phyloP scores from a whole-genome alignment of 2,329 filamentous ascomycete genomes.

The Mollisiaceae sp. region DNA sequence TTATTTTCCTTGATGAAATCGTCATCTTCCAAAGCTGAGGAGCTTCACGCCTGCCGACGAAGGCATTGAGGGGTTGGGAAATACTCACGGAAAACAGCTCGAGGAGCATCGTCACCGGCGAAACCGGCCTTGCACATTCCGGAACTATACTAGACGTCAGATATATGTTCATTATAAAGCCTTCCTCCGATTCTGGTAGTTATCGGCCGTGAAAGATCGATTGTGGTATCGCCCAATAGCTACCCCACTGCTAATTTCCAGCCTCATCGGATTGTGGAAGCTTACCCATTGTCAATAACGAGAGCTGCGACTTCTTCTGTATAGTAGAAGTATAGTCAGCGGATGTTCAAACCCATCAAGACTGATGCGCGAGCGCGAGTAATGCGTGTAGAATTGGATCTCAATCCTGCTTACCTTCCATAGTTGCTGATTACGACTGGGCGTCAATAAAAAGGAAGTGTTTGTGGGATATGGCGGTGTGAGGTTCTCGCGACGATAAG shows the following conservation, averaged over 20 bases:
- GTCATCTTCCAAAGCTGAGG: constrained; percentile 2
- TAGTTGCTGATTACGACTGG: constrained; percentile 44
- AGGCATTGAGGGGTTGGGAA: constrained; percentile 37
- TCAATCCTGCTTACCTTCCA: constrained; percentile 46
- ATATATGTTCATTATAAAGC: constrained; percentile 19
- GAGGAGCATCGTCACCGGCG: constrained; percentile 99
- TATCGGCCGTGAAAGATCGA: constrained; percentile 20
- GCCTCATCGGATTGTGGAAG: constrained; percentile 47
- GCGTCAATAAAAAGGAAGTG: constrained; percentile 40
- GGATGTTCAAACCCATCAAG: constrained; percentile 25
- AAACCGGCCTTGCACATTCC: constrained; percentile 99
- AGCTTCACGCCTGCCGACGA: constrained; percentile 10
- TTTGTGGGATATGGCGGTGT: constrained; percentile 40
- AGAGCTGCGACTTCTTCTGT: constrained; percentile 99
- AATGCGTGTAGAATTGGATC: constrained; percentile 15
- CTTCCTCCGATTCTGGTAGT: constrained; percentile 20
- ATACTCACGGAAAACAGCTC: constrained; percentile 99
- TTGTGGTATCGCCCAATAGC: constrained; percentile 23
- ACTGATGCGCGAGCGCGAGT: constrained; percentile 26
- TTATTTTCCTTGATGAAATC: not conserved
- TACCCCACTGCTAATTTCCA: constrained; percentile 36
- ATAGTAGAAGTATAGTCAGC: constrained; percentile 42
- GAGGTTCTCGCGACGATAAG: constrained; percentile 38
- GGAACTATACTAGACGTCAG: constrained; percentile 68
- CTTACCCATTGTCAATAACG: constrained; percentile 99